Evolutionary conservation across 1,284 basidiomycete species (phyloP), one percentile per base, ranked within the genome.

Genomic region (Cystobasidiaceae sp.): DNA sequence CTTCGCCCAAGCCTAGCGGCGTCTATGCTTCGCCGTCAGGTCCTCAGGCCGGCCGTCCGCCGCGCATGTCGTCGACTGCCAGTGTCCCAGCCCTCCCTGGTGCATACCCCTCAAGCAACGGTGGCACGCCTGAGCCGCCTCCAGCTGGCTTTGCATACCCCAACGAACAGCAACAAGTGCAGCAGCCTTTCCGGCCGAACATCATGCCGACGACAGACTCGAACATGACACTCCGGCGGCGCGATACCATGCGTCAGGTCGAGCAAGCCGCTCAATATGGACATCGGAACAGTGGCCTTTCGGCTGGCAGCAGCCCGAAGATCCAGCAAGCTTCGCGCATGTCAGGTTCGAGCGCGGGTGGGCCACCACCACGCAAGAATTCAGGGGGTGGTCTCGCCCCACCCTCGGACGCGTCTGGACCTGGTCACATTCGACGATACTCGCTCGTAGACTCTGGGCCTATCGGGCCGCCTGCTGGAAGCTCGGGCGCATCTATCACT

Each of bases 221-320:
- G 4, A 62, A 55, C n/a, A 60, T 56, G 28, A 56, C 66, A 6
- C 64, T 69, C 7, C 52, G 68, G 3, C 67, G 70, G 17, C 57
- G 63, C 33, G 59, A 70, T 43, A 72, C 71, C 11, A 46, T 70
- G 50, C 54, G 61, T 1, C 71, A 72, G 45, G 71, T 72, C 45
- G 67, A 70, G 39, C 68, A 67, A n/a, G 70, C 71, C 0, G 71
- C 68, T 7, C 19, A 30, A 28, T 30, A 49, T 28, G 49, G 44
- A 25, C 25, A 33, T 9, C 32, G 37, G 11, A 39, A 11, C n/a
- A 39, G 11, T 11, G 11, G 11, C 11, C n/a, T n/a, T 39, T n/a
- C n/a, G n/a, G n/a, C n/a, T n/a, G n/a, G n/a, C n/a, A 39, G n/a
- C n/a, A 39, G n/a, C n/a, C n/a, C 37, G 11, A 39, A 39, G n/a